Base-by-base conservation (phyloP, 1,284 basidiomycete genomes). In the Afroboletus lepidellus region DNA sequence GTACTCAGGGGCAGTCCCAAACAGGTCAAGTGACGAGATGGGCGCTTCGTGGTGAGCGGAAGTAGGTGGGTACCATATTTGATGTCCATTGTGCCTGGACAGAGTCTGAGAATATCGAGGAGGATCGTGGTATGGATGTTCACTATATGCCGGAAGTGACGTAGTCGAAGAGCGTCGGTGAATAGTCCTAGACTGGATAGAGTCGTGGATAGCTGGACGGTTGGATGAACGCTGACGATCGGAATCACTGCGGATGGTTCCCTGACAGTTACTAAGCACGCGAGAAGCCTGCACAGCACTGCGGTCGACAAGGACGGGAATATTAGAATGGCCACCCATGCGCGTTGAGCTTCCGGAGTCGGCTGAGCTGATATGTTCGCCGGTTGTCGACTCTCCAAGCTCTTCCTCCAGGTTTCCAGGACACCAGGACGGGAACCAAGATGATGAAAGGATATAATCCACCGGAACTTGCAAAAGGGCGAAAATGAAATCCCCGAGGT, bases 401-500 rank as follows among this genome's bases (percentile, higher is more conserved):
- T 55, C 57, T 50, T 58, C 50, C 18, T 55, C 53, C 29, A 8
- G 27, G 27, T 65, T 57, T 37, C 36, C 54, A 15, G 48, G 43
- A 20, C 38, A 54, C 61, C 53, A 53, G 39, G 25, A 55, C 41
- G 53, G 41, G 54, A 66, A 46, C 63, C 64, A 65, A 71, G 79
- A 82, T 69, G 73, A 79, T 3, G 73, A 70, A 42, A 72, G 56
- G 16, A 73, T 66, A 42, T 76, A 62, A 48, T 76, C 75, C 52
- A 83, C 56, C 1, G 87, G 87, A 41, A 83, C 72, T 43, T 74
- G 74, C 24, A 77, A 65, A 4, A 86, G 54, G 21, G 83, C 72
- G 45, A 85, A 73, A n/a, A 81, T 37, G 50, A 90, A 77, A 64
- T 90, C 88, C 24, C 84, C 84, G 39, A 84, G 60, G 64, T 82